phyloP scores from a whole-genome alignment of 768 basidiomycete species.

The Suillus alpinus region DNA sequence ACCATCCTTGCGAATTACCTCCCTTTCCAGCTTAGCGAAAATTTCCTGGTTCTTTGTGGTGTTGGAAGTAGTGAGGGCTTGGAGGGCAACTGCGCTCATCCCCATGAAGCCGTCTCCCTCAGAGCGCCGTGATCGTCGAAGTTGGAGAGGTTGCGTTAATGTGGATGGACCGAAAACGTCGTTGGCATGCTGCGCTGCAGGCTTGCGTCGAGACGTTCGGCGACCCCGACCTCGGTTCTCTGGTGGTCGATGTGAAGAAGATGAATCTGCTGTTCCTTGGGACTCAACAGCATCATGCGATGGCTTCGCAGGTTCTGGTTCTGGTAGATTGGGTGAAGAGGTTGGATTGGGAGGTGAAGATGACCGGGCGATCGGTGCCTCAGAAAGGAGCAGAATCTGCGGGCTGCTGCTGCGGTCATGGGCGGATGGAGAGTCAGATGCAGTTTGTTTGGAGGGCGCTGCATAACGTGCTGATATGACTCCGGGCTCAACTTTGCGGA shows the following conservation, averaged over 20 bases:
- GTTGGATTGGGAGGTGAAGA: background rate
- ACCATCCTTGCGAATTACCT: conserved; percentile 69
- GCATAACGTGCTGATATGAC: conserved; percentile 30
- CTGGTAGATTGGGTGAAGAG: conserved; percentile 11
- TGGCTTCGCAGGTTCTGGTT: conserved; percentile 11
- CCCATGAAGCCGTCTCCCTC: conserved; percentile 51
- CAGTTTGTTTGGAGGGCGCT: background rate
- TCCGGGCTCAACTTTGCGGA: conserved; percentile 39
- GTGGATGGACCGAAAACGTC: conserved; percentile 38
- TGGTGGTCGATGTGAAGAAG: background rate
- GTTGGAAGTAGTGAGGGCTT: conserved; percentile 68
- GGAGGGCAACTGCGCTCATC: conserved; percentile 68
- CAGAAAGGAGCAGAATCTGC: background rate
- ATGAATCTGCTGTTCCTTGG: conserved; percentile 2
- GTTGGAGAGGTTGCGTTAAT: conserved; percentile 27
- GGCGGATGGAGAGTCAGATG: background rate
- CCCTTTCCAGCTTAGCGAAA: conserved; percentile 58
- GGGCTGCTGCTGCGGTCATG: background rate
- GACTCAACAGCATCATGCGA: conserved; percentile 16
- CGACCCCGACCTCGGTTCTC: conserved; percentile 28
- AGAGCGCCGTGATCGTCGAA: conserved; percentile 40
- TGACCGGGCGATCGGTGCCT: background rate
- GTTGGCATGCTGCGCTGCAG: conserved; percentile 29
- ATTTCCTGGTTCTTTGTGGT: conserved; percentile 73
- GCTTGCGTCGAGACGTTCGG: conserved; percentile 54